phyloP scores from a whole-genome alignment of 2,329 filamentous ascomycete species.

The Coniella vitis region DNA sequence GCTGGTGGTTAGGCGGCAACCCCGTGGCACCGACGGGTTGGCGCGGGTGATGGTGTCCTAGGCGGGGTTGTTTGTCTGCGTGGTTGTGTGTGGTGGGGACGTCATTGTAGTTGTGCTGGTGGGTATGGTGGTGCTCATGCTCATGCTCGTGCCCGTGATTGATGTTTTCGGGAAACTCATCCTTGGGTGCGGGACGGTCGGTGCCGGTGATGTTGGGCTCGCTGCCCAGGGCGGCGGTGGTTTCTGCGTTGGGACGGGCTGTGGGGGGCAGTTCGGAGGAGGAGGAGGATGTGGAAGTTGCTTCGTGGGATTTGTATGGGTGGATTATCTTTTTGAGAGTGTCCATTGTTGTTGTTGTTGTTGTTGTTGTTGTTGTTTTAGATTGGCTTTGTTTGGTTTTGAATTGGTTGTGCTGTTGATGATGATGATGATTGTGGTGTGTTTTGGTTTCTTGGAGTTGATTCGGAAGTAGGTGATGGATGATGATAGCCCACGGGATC shows the following conservation, averaged over 20 bases:
- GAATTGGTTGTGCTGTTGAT: neutral
- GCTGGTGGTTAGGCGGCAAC: constrained; percentile 3
- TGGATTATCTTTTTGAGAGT: constrained; percentile 15
- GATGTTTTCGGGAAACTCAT: too few relatives aligned
- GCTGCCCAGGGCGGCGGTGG: constrained; percentile 4
- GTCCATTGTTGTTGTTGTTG: constrained; percentile 4
- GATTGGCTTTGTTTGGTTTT: neutral
- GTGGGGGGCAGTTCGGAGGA: neutral
- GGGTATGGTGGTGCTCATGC: constrained; percentile 4
- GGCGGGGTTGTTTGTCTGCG: constrained; percentile 11
- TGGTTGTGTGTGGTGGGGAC: neutral
- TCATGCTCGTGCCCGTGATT: neutral
- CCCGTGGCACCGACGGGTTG: constrained; percentile 13
- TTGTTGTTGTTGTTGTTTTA: neutral
- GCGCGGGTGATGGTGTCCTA: constrained; percentile 14
- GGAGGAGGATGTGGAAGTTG: constrained; percentile 1
- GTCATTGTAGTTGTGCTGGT: neutral
- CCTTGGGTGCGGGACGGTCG: neutral
- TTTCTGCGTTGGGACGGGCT: constrained; percentile 6
- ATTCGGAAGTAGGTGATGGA: too few relatives aligned
- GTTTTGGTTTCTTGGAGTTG: too few relatives aligned
- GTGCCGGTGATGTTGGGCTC: constrained; percentile 11
- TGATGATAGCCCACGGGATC: too few relatives aligned
- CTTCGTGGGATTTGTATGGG: constrained; percentile 8
- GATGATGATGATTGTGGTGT: too few relatives aligned